Evolutionary conservation across 1,139 yeast genomes (phyloP).

Genomic region (Candida sp.): DNA sequence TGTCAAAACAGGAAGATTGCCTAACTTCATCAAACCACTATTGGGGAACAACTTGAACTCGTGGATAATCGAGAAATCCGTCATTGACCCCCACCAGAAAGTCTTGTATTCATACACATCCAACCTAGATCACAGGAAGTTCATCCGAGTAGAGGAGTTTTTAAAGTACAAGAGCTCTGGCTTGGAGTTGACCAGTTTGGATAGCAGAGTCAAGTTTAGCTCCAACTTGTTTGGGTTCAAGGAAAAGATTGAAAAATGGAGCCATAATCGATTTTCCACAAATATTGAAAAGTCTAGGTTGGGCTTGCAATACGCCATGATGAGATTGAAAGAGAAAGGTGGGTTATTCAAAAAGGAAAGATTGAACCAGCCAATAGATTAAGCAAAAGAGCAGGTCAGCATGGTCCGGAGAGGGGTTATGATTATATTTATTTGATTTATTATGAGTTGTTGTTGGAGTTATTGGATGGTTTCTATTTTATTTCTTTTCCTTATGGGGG

Average conservation of each 20-base stretch:
- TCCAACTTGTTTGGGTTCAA: conserved; percentile 75
- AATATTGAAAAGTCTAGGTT: conserved; percentile 69
- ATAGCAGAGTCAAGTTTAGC: conserved; percentile 67
- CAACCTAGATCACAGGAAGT: conserved; percentile 84
- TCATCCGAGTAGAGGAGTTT: conserved; percentile 81
- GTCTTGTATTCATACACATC: conserved; percentile 75
- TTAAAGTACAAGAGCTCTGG: conserved; percentile 46
- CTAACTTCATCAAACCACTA: conserved; percentile 79
- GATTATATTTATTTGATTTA: not conserved
- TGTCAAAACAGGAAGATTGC: conserved; percentile 81
- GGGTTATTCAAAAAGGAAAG: conserved; percentile 7
- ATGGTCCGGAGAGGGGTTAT: not conserved
- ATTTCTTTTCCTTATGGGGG: not conserved
- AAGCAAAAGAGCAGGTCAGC: not conserved
- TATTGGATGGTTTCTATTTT: too few species aligned
- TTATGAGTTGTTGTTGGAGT: too few species aligned
- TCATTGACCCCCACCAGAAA: conserved; percentile 66
- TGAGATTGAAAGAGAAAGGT: conserved; percentile 33
- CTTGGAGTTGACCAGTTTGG: conserved; percentile 37
- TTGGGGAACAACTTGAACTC: conserved; percentile 74
- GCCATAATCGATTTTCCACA: conserved; percentile 68
- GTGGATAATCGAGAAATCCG: conserved; percentile 84
- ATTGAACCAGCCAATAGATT: not conserved
- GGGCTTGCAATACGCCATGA: conserved; percentile 84
- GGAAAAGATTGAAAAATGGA: conserved; percentile 83